Base-by-base conservation (phyloP, 306 rosid species). In the Cucurbita argyrosperma region DNA sequence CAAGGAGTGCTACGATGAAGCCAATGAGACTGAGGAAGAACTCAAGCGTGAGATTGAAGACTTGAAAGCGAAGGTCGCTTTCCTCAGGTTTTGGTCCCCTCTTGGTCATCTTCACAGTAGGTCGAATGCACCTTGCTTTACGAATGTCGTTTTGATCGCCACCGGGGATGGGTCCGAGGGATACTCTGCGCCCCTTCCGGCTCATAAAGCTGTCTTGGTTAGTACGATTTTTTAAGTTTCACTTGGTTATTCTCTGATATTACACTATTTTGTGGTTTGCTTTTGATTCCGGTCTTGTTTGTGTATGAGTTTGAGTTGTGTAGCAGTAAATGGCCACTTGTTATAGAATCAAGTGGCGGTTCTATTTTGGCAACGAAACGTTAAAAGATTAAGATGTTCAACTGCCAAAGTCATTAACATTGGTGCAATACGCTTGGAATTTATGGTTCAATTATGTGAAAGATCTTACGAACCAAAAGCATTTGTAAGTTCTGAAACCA, bases 121-220 rank as follows among this genome's bases (percentile, higher is more conserved):
- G 64, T 63, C 71, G 38, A 66, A 40, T 61, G 12, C 81, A 21
- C 69, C 81, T 4, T 45, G 79, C 75, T 71, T 85, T 77, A 37
- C 88, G 72, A 94, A 93, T 75, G 76, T 93, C 50, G 43, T 84
- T 53, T 82, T 93, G 46, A 46, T 93, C 52, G 83, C 97, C 38
- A 74, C 82, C 50, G 77, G 63, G 1, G 87, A 82, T 8, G 47
- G 53, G 19, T 53, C 83, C 62, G 77, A 13, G 42, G 62, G 68
- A 0, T 38, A 77, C 54, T 7, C 74, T 30, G 75, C 79, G 35
- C 78, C 90, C 4, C 84, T 93, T 49, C 88, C 92, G 2, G 96
- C 96, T 54, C 98, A 94, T 65, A 90, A 83, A 80, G 87, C 90
- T 62, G 77, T 94, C 79, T 82, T 94, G 85, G 98, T 93, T 21